phyloP scores from a whole-genome alignment of 2,329 filamentous ascomycete species.

The Polychaeton citri region DNA sequence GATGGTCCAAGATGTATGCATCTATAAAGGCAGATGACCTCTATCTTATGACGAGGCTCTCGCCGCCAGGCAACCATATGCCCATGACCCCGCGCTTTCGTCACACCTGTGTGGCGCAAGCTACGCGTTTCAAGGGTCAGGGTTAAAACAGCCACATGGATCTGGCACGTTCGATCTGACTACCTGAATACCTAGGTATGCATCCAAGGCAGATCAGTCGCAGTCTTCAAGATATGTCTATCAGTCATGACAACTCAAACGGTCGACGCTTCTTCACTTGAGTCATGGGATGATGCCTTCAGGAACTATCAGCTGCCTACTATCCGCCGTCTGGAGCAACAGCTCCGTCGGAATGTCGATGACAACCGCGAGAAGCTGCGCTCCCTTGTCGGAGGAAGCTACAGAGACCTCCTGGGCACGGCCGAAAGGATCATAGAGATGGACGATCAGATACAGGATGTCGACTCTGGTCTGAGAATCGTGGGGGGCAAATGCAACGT shows the following conservation, averaged over 20 bases:
- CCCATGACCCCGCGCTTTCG: neutral
- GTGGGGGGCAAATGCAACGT: conserved; percentile 71
- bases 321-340: conserved; percentile 49
- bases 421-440: conserved; percentile 90
- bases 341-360: conserved; percentile 47
- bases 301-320: conserved; percentile 46
- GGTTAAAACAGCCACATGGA: neutral
- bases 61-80: neutral
- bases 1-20: too few species aligned
- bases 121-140: neutral
- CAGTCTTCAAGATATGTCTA: too few species aligned
- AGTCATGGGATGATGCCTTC: conserved; percentile 55
- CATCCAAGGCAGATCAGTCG: too few species aligned
- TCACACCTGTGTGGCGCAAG: neutral
- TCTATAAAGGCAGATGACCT: too few species aligned
- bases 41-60: too few species aligned
- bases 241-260: conserved; percentile 38
- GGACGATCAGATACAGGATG: conserved; percentile 61
- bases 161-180: too few species aligned
- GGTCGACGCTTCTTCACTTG: conserved; percentile 42
- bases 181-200: too few species aligned
- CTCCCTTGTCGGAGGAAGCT: conserved; percentile 54
- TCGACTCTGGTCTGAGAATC: conserved; percentile 56
- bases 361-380: conserved; percentile 54
- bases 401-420: conserved; percentile 80